Conservation (phyloP, 768 basidiomycete genomes). For the Astraeus odoratus region DNA sequence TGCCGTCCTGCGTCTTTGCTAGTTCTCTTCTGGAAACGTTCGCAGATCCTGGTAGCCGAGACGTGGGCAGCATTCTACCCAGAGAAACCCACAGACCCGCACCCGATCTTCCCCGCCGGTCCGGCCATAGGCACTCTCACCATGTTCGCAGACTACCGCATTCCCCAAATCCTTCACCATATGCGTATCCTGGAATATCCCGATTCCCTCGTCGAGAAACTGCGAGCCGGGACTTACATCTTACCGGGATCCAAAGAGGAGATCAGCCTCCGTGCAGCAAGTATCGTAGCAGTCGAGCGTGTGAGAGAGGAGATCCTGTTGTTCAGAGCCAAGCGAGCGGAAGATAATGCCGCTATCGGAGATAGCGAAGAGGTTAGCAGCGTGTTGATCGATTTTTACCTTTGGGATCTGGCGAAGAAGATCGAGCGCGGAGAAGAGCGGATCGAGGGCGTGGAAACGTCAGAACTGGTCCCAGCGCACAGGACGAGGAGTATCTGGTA, state of each 20-base stretch:
- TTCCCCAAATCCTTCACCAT: slow-evolving; percentile 87
- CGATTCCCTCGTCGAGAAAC: slow-evolving; percentile 42
- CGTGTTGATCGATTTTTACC: slow-evolving; percentile 84
- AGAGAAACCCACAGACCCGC: slow-evolving; percentile 32
- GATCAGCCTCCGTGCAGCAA: slow-evolving; percentile 71
- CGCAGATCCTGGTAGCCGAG: slow-evolving; percentile 88
- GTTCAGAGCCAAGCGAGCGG: slow-evolving; percentile 24
- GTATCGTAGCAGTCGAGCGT: slow-evolving; percentile 73
- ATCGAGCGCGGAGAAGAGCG: slow-evolving; percentile 56
- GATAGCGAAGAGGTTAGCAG: slow-evolving; percentile 43
- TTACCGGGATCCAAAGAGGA: slow-evolving; percentile 60
- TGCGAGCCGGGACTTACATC: slow-evolving; percentile 40
- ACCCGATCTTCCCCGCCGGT: slow-evolving; percentile 72
- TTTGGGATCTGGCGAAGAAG: slow-evolving; percentile 83
- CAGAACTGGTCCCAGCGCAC: slow-evolving; percentile 61
- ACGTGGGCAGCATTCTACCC: slow-evolving; percentile 91
- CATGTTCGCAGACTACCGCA: slow-evolving; percentile 93
- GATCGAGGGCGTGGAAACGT: slow-evolving; percentile 52
- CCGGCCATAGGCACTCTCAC: slow-evolving; percentile 66
- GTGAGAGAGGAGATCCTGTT: slow-evolving; percentile 53
- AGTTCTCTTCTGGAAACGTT: slow-evolving; percentile 87
- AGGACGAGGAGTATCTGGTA: slow-evolving; percentile 86
- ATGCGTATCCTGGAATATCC: slow-evolving; percentile 72
- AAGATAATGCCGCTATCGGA: slow-evolving; percentile 16
- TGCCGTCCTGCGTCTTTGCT: neutral